Evolutionary conservation across 768 basidiomycete species (phyloP), one percentile per base, ranked within the genome.

Genomic region (Dioszegia crocea): DNA sequence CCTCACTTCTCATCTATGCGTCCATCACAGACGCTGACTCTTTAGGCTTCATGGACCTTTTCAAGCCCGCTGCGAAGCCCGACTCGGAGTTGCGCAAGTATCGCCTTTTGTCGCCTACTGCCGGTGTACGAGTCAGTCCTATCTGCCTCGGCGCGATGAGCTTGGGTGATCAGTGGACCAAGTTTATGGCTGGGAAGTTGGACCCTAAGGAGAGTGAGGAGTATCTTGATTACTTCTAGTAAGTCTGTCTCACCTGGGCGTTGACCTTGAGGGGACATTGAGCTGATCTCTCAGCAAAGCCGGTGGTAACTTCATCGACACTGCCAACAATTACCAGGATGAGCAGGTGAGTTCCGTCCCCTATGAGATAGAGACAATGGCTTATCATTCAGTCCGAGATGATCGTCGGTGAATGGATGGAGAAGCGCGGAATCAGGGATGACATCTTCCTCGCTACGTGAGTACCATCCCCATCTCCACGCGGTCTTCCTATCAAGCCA

Each of bases 251-350:
- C 4, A 19, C 24, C 8, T 27, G 45, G 45, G 6, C 4, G 19
- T 31, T 30, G 9, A 33, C 14, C 6, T 33, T 14, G 33, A 33
- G 33, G 33, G 33, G 14, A 6, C 33, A 14, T 6, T 33, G 33
- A 33, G 31, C 38, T 53, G 27, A 41, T 39, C 12, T 1, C 36
- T 31, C 46, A 78, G 62, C 38, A 73, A 80, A 11, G 77, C 76
- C 0, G 83, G 83, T 14, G 83, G 83, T 1, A 81, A 82, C 72
- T 79, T 79, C 57, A 80, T 83, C 65, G 80, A 82, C 29, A 82
- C 82, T 2, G 79, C 82, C 12, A 82, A 80, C 53, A 73, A 66
- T 63, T 83, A 83, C 67, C 77, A 70, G 43, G 75, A 43, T 38
- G 56, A 54, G 41, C 23, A 51, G 33, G 50, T 51, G 23, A 51